These are phyloP conservation scores for Brassica rapa DNA, from an alignment of 345 rosid species.

Conservation along the genomic window DNA sequence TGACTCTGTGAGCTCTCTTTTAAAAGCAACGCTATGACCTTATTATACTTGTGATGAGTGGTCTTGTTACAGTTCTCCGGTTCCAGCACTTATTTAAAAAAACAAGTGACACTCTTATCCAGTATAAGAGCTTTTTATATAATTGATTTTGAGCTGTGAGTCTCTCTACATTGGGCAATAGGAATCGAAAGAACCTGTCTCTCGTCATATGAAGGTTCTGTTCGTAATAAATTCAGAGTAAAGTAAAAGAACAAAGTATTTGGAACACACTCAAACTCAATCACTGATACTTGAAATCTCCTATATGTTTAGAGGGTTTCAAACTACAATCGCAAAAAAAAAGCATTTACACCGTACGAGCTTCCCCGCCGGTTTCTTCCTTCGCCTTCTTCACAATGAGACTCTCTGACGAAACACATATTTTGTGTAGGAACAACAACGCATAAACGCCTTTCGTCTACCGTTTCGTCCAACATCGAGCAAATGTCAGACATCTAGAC, in stretches of 20 bases:
- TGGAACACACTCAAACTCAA: slow-evolving; percentile 33
- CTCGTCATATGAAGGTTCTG: neutral
- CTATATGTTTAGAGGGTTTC: slow-evolving; percentile 2
- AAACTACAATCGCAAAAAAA: too few relatives aligned
- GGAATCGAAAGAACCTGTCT: slow-evolving; percentile 5
- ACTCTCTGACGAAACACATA: neutral
- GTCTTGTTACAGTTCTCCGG: too few relatives aligned
- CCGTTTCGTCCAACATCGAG: slow-evolving; percentile 8
- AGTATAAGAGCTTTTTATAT: too few relatives aligned
- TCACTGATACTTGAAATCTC: slow-evolving; percentile 19
- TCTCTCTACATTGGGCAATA: neutral
- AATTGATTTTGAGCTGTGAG: neutral
- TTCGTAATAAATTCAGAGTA: neutral
- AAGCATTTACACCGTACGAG: slow-evolving; percentile 22
- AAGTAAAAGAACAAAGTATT: slow-evolving; percentile 19
- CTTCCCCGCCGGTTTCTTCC: slow-evolving; percentile 2
- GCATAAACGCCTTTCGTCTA: neutral
- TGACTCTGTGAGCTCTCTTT: neutral
- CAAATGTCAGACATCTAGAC: slow-evolving; percentile 28
- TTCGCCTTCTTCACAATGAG: slow-evolving; percentile 3
- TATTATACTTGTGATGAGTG: too few relatives aligned
- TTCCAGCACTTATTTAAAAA: too few relatives aligned
- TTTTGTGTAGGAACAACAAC: too few relatives aligned
- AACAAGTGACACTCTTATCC: too few relatives aligned
- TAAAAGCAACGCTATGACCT: neutral